These are phyloP conservation scores for Pythium chondricola DNA, from an alignment of 352 stramenopile genomes.

Conservation along the genomic window DNA sequence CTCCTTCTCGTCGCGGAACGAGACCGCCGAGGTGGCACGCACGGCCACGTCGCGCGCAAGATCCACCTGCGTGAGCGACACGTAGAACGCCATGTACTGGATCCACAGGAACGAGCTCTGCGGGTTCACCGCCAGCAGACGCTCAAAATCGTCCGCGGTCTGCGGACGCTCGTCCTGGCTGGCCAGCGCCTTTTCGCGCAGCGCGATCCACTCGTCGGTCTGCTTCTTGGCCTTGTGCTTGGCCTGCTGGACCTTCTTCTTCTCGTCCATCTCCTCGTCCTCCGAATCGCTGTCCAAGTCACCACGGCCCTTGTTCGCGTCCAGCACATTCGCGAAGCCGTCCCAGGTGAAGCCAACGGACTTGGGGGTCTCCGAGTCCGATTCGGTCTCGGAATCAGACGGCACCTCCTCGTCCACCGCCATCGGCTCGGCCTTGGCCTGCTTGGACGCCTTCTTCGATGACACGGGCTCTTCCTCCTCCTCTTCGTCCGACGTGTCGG, in stretches of 20 bases:
- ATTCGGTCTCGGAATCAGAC: slow-evolving; percentile 43
- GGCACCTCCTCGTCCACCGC: slow-evolving; percentile 41
- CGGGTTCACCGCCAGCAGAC: slow-evolving; percentile 89
- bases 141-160: slow-evolving; percentile 93
- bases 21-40: slow-evolving; percentile 90
- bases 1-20: slow-evolving; percentile 94
- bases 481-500: slow-evolving; percentile 39
- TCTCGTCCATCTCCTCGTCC: slow-evolving; percentile 37
- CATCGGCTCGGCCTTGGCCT: slow-evolving; percentile 28
- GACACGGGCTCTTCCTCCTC: slow-evolving; percentile 26
- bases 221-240: slow-evolving; percentile 91
- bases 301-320: slow-evolving; percentile 33
- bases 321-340: slow-evolving; percentile 72
- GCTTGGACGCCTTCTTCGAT: slow-evolving; percentile 18
- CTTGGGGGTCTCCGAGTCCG: slow-evolving; percentile 13
- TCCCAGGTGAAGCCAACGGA: slow-evolving; percentile 86
- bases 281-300: slow-evolving; percentile 47
- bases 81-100: slow-evolving; percentile 97
- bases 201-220: slow-evolving; percentile 92
- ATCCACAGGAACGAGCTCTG: slow-evolving; percentile 97
- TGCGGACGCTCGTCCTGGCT: slow-evolving; percentile 90
- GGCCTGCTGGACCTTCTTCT: slow-evolving; percentile 60
- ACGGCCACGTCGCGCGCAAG: slow-evolving; percentile 90
- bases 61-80: slow-evolving; percentile 92
- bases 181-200: slow-evolving; percentile 91